Percentiles rank a stretch among this genome's conserved stretches.
These are phyloP conservation scores for Linaria vulgaris DNA, from an alignment of 257 asterid species.

Conservation along the genomic window DNA sequence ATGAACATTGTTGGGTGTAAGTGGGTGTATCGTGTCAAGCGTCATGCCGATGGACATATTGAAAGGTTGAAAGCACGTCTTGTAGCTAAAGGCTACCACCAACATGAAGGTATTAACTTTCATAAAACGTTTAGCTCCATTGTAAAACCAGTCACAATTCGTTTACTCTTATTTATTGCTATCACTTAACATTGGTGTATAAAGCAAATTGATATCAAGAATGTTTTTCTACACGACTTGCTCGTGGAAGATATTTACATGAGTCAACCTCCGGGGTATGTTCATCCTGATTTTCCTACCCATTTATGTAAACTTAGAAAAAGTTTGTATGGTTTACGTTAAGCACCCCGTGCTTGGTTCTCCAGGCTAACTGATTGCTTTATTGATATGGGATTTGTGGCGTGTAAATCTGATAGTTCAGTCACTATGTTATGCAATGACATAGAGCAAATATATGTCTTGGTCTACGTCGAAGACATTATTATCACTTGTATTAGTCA, in stretches of 20 bases:
- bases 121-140: background rate
- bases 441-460: background rate
- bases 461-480: background rate
- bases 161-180: background rate
- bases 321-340: background rate
- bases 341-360: slow-evolving; percentile 5
- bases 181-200: background rate
- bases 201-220: background rate
- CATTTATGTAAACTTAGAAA: background rate
- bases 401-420: background rate
- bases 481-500: background rate
- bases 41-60: background rate
- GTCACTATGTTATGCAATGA: background rate
- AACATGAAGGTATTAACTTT: background rate
- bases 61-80: background rate
- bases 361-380: background rate
- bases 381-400: background rate
- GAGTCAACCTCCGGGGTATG: slow-evolving; percentile 2
- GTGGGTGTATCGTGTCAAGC: background rate
- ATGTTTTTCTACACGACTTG: background rate
- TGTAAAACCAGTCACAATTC: background rate
- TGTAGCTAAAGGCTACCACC: background rate
- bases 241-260: background rate
- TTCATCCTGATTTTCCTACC: background rate
- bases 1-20: background rate